Base-by-base conservation (phyloP, 495 filamentous ascomycete genomes). In the Lentithecium fluviatile region DNA sequence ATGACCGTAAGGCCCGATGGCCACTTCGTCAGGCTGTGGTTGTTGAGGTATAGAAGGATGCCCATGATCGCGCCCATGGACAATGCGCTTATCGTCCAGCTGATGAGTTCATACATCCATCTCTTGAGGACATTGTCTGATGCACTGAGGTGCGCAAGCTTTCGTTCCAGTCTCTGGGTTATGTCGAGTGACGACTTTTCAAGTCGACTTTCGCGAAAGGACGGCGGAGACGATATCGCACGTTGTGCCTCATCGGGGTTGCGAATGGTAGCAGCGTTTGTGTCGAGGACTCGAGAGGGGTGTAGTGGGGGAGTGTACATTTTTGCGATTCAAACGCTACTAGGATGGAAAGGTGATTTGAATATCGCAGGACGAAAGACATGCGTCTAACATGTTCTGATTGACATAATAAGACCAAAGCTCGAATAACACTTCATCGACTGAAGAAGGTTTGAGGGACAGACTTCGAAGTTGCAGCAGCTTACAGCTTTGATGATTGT, bases 81-180 rank as follows among this genome's bases (percentile, higher is more conserved):
- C 7, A 57, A 8, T 0, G 64, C 64, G 37, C 59, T 50, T n/a
- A 55, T 32, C 15, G 42, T 24, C 59, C 58, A 67, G 32, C 52
- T 63, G 19, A 63, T 36, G 7, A 67, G 19, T 26, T 67, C 64
- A 12, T 49, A 36, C 5, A 63, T 19, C 64, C 64, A 67, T 20
- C 60, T 34, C 23, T 56, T 51, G 20, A 62, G n/a, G 1, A 62
- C 26, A 20, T 51, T 62, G 2, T 43, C 49, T 2, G 59, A 62
- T 19, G 42, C 20, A 34, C 17, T 62, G 19, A 55, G 56, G 13
- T 37, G 29, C 43, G 50, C 54, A 6, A 62, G 37, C 23, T 42
- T 56, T 36, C 49, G 26, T 36, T 62, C 59, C 6, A 62, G 49
- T 7, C 45, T 25, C 24, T 62, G 59, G 6, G 52, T 43, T 17